Percentiles rank a stretch among this genome's conserved stretches.
phyloP scores from a whole-genome alignment of 2,329 filamentous ascomycete genomes.

The Penicillium sp. region DNA sequence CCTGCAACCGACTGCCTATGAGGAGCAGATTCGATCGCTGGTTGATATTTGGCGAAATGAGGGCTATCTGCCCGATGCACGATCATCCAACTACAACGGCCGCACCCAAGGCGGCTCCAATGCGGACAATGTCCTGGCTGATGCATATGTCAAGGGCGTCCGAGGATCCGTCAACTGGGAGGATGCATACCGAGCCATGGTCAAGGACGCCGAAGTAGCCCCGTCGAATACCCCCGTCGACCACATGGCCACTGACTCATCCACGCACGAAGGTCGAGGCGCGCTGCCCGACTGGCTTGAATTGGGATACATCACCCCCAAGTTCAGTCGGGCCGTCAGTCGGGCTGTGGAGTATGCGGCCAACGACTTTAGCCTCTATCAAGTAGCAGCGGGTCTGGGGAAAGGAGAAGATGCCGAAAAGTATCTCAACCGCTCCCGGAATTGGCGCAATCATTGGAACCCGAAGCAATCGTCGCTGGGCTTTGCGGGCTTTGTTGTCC shows the following conservation, averaged over 20 bases:
- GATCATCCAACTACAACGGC: slow-evolving; percentile 64
- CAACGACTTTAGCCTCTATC: slow-evolving; percentile 63
- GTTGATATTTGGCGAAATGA: slow-evolving; percentile 63
- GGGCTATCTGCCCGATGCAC: slow-evolving; percentile 59
- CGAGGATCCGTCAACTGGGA: slow-evolving; percentile 57
- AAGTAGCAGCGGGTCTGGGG: slow-evolving; percentile 56
- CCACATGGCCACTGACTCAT: slow-evolving; percentile 49
- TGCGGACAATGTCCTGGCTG: slow-evolving; percentile 65
- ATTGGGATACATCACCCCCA: slow-evolving; percentile 60
- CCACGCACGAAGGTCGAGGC: slow-evolving; percentile 62
- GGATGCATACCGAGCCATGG: slow-evolving; percentile 57
- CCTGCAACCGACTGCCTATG: slow-evolving; percentile 56
- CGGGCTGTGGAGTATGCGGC: slow-evolving; percentile 62
- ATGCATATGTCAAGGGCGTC: slow-evolving; percentile 64
- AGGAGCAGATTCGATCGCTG: slow-evolving; percentile 60
- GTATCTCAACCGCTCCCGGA: slow-evolving; percentile 58
- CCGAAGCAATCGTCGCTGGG: slow-evolving; percentile 50
- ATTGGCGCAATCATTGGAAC: slow-evolving; percentile 71
- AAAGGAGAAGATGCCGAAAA: slow-evolving; percentile 47
- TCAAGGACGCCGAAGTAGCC: slow-evolving; percentile 59
- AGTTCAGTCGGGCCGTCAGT: slow-evolving; percentile 56
- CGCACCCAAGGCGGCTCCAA: slow-evolving; percentile 65
- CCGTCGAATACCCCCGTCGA: slow-evolving; percentile 56
- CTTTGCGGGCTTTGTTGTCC: slow-evolving; percentile 62
- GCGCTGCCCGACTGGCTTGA: slow-evolving; percentile 63